Evolutionary conservation across 129 eudicot genomes (phyloP), one percentile per base, ranked within the genome.

Genomic region (Ambrosia trifida): DNA sequence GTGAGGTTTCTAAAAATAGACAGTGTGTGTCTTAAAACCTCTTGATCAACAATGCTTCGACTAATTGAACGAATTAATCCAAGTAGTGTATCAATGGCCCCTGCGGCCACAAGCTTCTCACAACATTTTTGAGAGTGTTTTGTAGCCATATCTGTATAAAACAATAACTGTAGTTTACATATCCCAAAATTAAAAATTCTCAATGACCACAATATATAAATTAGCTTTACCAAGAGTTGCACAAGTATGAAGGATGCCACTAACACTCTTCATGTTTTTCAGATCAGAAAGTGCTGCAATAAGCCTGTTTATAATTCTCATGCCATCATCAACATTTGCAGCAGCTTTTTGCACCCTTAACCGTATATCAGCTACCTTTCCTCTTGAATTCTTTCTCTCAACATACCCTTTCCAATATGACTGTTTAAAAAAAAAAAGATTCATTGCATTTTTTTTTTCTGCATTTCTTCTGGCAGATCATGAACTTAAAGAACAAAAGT

Each of bases 21-120:
- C 20, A 94, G 77, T n/a, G 89, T 70, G 72, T 85, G 90, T 52
- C 82, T 87, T 32, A 94, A 69, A 66, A 94, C 86, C 78, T 89
- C 90, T 31, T 89, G 96, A 65, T 94, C 98, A 43, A 88, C 96
- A 75, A 94, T 89, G 79, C 98, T 94, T 63, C 97, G 82, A 79
- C 95, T 94, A 46, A 94, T 88, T 14, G 93, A 84, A 31, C 83
- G 70, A 16, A 94, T 76, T 38, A 87, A 82, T 77, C 68, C 78
- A 60, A 94, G 85, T 46, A 94, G 73, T 4, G 86, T 87, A 70
- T 76, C 77, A 11, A 94, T 72, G 50, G 97, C 98, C 50, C 98
- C 93, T 12, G 88, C 97, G 58, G 65, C 90, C 28, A 94, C 98
- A 56, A 94, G 98, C 73, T 84, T 82, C 74, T 94, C 96, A 57